These are phyloP conservation scores for Cystobasidium sp. DNA, from an alignment of 1,284 basidiomycete species.

Conservation along the genomic window DNA sequence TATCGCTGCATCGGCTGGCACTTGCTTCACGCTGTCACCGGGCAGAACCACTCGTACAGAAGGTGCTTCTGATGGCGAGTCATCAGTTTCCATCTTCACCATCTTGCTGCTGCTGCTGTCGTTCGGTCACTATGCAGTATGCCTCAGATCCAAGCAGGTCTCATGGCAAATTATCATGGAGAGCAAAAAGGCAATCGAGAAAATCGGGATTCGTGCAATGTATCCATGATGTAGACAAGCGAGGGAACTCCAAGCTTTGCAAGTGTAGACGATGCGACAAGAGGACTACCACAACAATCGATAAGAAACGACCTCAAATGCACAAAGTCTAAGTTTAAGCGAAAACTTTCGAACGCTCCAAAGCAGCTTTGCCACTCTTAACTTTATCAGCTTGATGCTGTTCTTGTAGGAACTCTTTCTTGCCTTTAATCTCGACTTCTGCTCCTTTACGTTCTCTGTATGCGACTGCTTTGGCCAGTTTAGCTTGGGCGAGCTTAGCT, in stretches of 20 bases:
- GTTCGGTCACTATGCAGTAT: not conserved
- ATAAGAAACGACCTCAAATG: not conserved
- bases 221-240: too few species aligned
- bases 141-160: not conserved
- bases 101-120: constrained; percentile 42
- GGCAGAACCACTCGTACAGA: constrained; percentile 37
- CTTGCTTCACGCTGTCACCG: constrained; percentile 33
- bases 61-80: not conserved
- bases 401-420: constrained; percentile 68
- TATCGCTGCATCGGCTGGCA: constrained; percentile 1
- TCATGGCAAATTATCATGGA: not conserved
- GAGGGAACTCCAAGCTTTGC: too few species aligned
- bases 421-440: constrained; percentile 68
- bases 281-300: not conserved
- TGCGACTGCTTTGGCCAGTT: constrained; percentile 74
- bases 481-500: constrained; percentile 73
- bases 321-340: constrained; percentile 61
- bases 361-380: constrained; percentile 56
- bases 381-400: constrained; percentile 68
- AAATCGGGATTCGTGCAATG: not conserved
- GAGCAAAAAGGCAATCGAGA: constrained; percentile 17
- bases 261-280: not conserved
- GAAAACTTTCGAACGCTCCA: constrained; percentile 88
- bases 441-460: constrained; percentile 80
- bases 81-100: constrained; percentile 49